Conservation (phyloP, 495 filamentous ascomycete species). For the Talaromyces trachyspermus region DNA sequence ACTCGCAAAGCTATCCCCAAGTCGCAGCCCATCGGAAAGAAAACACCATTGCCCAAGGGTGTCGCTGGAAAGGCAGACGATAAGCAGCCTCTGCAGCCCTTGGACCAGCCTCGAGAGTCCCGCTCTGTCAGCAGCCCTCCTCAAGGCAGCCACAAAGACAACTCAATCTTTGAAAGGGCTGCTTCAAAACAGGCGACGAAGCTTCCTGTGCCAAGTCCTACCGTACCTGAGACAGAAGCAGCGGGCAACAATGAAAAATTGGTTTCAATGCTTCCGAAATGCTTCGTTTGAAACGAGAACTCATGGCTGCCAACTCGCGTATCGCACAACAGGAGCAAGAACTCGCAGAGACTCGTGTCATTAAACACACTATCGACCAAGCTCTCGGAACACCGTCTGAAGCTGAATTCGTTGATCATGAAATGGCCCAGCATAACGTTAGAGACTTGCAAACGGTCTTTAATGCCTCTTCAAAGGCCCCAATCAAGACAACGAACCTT, state of each 20-base stretch:
- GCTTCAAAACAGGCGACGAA: constrained; percentile 18
- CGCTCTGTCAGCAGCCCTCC: constrained; percentile 6
- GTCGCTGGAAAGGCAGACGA: constrained; percentile 7
- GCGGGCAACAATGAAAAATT: constrained; percentile 40
- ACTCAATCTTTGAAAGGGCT: not conserved
- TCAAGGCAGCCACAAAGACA: not conserved
- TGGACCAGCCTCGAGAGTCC: not conserved
- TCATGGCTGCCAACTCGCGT: constrained; percentile 69
- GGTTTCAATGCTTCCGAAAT: constrained; percentile 40
- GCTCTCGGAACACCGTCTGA: constrained; percentile 57
- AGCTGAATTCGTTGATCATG: constrained; percentile 41
- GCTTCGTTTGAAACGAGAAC: constrained; percentile 58
- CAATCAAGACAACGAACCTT: constrained; percentile 49
- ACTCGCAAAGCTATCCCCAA: constrained; percentile 28
- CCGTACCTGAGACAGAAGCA: not conserved
- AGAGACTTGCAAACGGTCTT: constrained; percentile 46
- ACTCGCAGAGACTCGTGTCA: constrained; percentile 67
- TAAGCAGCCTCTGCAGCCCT: not conserved
- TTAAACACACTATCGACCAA: constrained; percentile 68
- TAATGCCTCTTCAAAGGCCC: constrained; percentile 45
- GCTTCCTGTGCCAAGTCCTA: not conserved
- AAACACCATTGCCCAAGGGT: constrained; percentile 16
- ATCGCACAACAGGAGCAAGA: constrained; percentile 81
- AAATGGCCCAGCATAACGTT: constrained; percentile 47
- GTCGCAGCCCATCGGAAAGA: constrained; percentile 13